Conservation (phyloP, 495 filamentous ascomycete species). For the Clohesyomyces aquaticus region DNA sequence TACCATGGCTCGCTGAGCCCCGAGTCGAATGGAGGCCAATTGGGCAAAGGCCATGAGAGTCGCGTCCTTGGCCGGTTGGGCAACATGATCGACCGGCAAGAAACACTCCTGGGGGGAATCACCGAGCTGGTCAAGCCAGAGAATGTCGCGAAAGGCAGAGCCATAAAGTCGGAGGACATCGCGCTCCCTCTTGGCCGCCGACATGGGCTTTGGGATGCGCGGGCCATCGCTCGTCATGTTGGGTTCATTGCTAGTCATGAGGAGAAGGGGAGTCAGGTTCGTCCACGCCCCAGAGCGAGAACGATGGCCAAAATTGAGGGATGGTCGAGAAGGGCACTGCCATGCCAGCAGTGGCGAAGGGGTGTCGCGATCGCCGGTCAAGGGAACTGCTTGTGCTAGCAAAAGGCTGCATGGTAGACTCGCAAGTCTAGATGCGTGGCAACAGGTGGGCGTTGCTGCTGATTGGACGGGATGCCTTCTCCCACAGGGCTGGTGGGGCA, state of each 20-base stretch:
- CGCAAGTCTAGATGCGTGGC: too few relatives aligned
- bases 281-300: neutral
- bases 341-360: neutral
- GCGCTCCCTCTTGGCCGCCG: constrained; percentile 17
- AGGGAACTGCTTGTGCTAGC: too few relatives aligned
- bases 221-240: neutral
- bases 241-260: neutral
- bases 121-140: constrained; percentile 10
- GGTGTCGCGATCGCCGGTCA: too few relatives aligned
- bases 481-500: too few relatives aligned
- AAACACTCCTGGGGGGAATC: neutral
- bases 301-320: neutral
- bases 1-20: constrained; percentile 15
- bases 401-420: too few relatives aligned
- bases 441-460: too few relatives aligned
- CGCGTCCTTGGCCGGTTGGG: constrained; percentile 14
- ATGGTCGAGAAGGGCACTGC: neutral
- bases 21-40: constrained; percentile 22
- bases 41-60: constrained; percentile 24
- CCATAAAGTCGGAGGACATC: constrained; percentile 27
- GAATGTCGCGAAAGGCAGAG: constrained; percentile 17
- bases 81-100: constrained; percentile 15
- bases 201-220: constrained; percentile 10
- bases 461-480: too few relatives aligned
- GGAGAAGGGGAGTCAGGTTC: neutral